phyloP scores from a whole-genome alignment of 345 rosid genomes.

The Gossypium turneri region DNA sequence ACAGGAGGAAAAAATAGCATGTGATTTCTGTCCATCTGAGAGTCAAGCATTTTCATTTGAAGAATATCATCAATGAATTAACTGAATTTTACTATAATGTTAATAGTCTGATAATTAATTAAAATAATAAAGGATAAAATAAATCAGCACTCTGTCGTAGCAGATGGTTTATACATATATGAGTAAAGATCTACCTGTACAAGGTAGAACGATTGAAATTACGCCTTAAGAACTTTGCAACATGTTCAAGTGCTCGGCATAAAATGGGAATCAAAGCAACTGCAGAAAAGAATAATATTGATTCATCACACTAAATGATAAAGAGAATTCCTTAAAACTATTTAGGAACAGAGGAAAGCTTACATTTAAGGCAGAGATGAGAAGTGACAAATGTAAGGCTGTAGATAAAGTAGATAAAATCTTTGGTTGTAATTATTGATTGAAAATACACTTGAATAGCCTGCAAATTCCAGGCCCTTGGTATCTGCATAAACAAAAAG shows the following conservation, averaged over 20 bases:
- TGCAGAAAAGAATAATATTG: slow-evolving; percentile 31
- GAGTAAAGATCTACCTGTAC: slow-evolving; percentile 53
- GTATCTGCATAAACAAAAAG: slow-evolving; percentile 48
- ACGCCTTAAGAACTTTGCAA: slow-evolving; percentile 83
- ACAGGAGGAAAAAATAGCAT: background rate
- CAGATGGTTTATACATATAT: background rate
- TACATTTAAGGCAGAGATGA: slow-evolving; percentile 84
- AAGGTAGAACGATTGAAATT: slow-evolving; percentile 77
- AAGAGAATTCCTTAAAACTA: background rate
- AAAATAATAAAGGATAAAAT: background rate
- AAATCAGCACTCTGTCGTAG: background rate
- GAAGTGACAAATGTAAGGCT: slow-evolving; percentile 87
- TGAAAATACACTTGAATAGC: slow-evolving; percentile 81
- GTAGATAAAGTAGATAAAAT: slow-evolving; percentile 88
- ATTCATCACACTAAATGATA: slow-evolving; percentile 5
- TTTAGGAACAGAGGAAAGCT: slow-evolving; percentile 27
- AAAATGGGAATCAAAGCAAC: slow-evolving; percentile 91
- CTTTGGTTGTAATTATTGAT: slow-evolving; percentile 77
- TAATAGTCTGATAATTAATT: background rate
- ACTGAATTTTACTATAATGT: background rate
- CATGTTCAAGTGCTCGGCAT: slow-evolving; percentile 72
- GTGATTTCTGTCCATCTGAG: background rate
- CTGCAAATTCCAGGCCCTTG: slow-evolving; percentile 89
- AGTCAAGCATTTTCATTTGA: background rate
- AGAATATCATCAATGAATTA: background rate